A percentile compares a stretch with the other conserved stretches of the same genome.
These are phyloP conservation scores for Lobosporangium transversale DNA, from an alignment of 192 early-diverging fungal species.

Conservation along the genomic window DNA sequence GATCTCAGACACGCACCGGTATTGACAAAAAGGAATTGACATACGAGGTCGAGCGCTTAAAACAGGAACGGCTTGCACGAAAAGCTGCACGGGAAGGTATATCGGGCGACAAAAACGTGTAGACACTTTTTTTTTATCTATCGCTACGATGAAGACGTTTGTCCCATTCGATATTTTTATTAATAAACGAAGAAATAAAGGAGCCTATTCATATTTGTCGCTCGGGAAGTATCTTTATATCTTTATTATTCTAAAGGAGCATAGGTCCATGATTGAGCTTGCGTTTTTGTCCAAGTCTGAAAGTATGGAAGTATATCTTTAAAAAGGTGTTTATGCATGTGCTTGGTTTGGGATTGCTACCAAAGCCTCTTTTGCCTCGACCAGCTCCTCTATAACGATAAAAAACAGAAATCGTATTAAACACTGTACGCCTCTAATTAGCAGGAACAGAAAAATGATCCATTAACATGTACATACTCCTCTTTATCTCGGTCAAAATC, in stretches of 20 bases:
- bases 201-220: no score
- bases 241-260: no score
- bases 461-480: no score
- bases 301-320: no score
- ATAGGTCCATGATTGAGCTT: no score
- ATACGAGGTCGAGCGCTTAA: constrained; percentile 47
- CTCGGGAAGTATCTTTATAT: no score
- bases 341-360: background rate
- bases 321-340: no score
- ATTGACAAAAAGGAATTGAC: constrained; percentile 43
- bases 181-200: no score
- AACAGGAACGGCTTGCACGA: constrained; percentile 48
- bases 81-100: constrained; percentile 41
- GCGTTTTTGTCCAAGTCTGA: no score
- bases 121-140: no score
- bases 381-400: background rate
- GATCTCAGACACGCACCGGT: constrained; percentile 38
- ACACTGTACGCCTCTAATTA: background rate
- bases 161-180: no score
- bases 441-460: background rate
- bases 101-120: constrained; percentile 33
- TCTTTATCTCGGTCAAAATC: constrained; percentile 8
- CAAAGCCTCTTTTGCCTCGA: background rate
- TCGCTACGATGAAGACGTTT: no score
- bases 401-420: background rate